These are phyloP conservation scores for Rhazya stricta DNA, from an alignment of 257 asterid species.

Conservation along the genomic window DNA sequence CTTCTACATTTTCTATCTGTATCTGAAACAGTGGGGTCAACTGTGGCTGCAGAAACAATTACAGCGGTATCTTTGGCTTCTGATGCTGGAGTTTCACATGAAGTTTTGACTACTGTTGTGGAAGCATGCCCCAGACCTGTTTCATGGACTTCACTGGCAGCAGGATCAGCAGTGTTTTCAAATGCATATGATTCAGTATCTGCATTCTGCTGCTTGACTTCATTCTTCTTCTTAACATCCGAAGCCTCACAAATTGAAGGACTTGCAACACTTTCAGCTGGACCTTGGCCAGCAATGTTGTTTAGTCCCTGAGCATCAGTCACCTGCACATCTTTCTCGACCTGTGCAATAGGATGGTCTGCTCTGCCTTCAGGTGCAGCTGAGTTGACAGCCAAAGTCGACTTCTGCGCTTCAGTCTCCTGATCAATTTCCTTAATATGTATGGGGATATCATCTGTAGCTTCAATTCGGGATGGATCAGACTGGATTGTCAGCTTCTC, in stretches of 20 bases:
- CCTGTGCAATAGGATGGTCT: conserved; percentile 13
- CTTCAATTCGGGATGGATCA: conserved; percentile 7
- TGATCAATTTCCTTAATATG: conserved; percentile 2
- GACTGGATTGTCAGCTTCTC: conserved; percentile 8
- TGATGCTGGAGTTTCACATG: neutral
- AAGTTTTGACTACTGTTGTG: neutral
- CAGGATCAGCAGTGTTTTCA: neutral
- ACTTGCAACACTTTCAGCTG: conserved; percentile 7
- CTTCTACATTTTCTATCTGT: conserved; percentile 2
- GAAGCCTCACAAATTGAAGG: conserved; percentile 7
- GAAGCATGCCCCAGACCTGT: neutral
- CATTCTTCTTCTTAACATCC: conserved; percentile 11
- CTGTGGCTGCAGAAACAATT: neutral
- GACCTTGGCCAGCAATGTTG: conserved; percentile 1
- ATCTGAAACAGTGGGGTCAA: conserved; percentile 1
- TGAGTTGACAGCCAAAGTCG: neutral
- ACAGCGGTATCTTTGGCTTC: neutral
- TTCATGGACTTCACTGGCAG: neutral
- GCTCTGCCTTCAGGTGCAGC: conserved; percentile 8
- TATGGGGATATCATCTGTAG: neutral
- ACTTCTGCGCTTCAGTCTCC: neutral
- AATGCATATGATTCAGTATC: conserved; percentile 9
- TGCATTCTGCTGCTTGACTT: conserved; percentile 12
- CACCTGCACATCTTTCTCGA: neutral
- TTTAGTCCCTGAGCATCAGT: conserved; percentile 9